Evolutionary conservation across 192 early-diverging fungal species (phyloP).

Genomic region (Rhizophagus clarus): DNA sequence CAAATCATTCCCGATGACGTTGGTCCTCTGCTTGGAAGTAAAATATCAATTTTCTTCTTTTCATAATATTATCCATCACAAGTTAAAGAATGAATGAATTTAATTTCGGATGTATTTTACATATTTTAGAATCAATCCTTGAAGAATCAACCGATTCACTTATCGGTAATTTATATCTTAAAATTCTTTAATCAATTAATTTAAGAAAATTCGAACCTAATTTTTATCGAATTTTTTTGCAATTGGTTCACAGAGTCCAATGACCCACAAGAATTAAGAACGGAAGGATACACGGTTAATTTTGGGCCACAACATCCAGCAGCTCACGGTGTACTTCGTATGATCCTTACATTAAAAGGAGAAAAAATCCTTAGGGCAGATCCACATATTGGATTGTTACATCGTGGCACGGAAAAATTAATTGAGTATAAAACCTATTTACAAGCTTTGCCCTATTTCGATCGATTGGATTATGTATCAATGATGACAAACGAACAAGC

Average conservation of each 20-base stretch:
- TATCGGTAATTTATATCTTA: neutral
- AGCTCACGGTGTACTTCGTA: constrained; percentile 92
- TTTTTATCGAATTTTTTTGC: no score
- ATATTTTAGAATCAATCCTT: neutral
- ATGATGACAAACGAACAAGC: constrained; percentile 99
- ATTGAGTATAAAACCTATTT: constrained; percentile 99
- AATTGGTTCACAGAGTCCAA: constrained; percentile 14
- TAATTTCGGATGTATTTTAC: no score
- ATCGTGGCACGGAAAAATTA: constrained; percentile 98
- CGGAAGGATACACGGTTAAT: constrained; percentile 85
- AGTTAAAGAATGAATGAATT: no score
- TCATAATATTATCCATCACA: no score
- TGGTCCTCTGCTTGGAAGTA: neutral
- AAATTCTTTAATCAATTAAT: no score
- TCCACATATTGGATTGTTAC: constrained; percentile 96
- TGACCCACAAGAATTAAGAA: constrained; percentile 3
- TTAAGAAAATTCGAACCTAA: no score
- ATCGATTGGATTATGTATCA: constrained; percentile 96
- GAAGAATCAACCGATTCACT: neutral
- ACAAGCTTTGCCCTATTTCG: constrained; percentile 98
- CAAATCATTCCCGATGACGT: neutral
- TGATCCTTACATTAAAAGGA: constrained; percentile 93
- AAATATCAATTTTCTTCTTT: neutral
- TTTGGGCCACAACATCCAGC: constrained; percentile 99
- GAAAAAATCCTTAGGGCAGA: constrained; percentile 92